These are phyloP conservation scores for Ascochyta viciae-villosae DNA, from an alignment of 2,329 filamentous ascomycete species.

Conservation along the genomic window DNA sequence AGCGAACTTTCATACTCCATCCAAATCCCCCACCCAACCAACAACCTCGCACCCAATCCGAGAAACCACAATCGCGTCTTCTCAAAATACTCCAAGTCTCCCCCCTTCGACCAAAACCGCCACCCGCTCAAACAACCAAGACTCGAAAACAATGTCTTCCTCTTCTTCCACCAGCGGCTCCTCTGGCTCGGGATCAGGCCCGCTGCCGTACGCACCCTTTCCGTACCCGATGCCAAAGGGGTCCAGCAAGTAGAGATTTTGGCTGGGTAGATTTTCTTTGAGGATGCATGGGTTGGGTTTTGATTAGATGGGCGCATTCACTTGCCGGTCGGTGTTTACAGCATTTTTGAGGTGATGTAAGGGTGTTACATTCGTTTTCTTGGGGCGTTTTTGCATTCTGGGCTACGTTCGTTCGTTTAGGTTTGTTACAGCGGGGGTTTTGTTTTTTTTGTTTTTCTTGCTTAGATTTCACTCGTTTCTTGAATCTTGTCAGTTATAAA, in stretches of 20 bases:
- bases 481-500: too few relatives aligned
- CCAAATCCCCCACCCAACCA: slow-evolving; percentile 18
- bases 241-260: slow-evolving; percentile 26
- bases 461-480: too few relatives aligned
- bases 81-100: slow-evolving; percentile 24
- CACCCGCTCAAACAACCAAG: slow-evolving; percentile 21
- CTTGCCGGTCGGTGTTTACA: not conserved
- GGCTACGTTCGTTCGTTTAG: too few relatives aligned
- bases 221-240: slow-evolving; percentile 44
- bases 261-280: too few relatives aligned
- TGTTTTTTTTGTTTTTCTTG: too few relatives aligned
- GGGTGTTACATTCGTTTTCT: too few relatives aligned
- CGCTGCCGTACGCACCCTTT: slow-evolving; percentile 48
- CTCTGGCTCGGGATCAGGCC: slow-evolving; percentile 35
- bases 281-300: too few relatives aligned
- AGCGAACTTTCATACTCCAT: slow-evolving; percentile 11
- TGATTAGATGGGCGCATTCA: not conserved
- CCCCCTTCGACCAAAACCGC: slow-evolving; percentile 8
- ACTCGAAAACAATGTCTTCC: slow-evolving; percentile 40
- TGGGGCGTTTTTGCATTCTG: too few relatives aligned
- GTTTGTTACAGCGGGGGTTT: too few relatives aligned
- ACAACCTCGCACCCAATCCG: slow-evolving; percentile 9
- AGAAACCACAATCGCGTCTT: slow-evolving; percentile 24
- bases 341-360: too few relatives aligned
- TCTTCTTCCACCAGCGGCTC: slow-evolving; percentile 42